phyloP scores from a whole-genome alignment of 2,329 filamentous ascomycete species.

The Pseudocercospora eumusae region DNA sequence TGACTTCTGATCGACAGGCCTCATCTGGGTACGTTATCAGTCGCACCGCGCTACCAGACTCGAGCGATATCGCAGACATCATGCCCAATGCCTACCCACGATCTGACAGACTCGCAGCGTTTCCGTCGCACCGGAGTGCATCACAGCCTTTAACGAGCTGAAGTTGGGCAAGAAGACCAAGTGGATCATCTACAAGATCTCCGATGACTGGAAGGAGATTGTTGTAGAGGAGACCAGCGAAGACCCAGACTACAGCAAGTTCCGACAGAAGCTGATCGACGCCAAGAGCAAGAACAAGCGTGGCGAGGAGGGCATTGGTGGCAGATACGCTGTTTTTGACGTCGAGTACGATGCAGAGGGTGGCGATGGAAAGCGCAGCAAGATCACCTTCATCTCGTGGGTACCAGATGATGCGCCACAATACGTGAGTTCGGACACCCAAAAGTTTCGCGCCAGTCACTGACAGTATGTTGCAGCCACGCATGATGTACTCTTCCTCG shows the following conservation, averaged over 20 bases:
- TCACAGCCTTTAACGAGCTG: conserved; percentile 70
- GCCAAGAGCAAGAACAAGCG: conserved; percentile 71
- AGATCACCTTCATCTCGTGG: conserved; percentile 78
- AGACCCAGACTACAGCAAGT: conserved; percentile 67
- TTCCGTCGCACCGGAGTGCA: conserved; percentile 70
- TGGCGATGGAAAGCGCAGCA: conserved; percentile 73
- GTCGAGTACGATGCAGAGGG: conserved; percentile 73
- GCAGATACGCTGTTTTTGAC: conserved; percentile 83
- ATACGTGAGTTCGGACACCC: conserved; percentile 59
- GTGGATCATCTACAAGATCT: conserved; percentile 87
- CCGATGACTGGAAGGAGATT: conserved; percentile 79
- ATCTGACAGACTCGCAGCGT: conserved; percentile 56
- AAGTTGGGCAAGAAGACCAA: conserved; percentile 77
- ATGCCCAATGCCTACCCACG: conserved; percentile 6
- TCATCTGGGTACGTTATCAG: conserved; percentile 27
- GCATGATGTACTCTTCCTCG: conserved; percentile 89
- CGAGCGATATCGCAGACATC: conserved; percentile 13
- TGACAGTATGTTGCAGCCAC: conserved; percentile 58
- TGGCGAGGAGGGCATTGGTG: conserved; percentile 60
- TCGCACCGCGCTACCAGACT: conserved; percentile 6
- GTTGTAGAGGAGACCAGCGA: conserved; percentile 73
- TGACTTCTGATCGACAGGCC: conserved; percentile 24
- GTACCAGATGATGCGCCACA: conserved; percentile 77
- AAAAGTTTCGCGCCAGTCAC: not conserved
- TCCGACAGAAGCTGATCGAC: conserved; percentile 74